A percentile compares a stretch with the other conserved stretches of the same genome.
These are phyloP conservation scores for Penicillium olsonii DNA, from an alignment of 2,329 filamentous ascomycete genomes.

Conservation along the genomic window DNA sequence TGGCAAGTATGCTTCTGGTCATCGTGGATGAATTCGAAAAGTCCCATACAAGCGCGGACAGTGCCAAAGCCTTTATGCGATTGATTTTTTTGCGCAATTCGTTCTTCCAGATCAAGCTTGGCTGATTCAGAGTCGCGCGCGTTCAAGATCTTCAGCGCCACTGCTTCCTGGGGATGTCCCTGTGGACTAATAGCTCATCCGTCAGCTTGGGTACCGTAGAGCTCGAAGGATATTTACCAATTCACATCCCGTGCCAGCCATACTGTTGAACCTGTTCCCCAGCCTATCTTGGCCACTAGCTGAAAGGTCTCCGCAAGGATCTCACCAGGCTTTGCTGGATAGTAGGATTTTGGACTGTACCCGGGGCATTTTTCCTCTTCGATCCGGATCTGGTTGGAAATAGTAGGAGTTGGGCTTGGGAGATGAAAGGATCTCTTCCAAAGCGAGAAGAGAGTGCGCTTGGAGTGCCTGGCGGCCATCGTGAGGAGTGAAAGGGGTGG, in stretches of 20 bases:
- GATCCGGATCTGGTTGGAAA: constrained; percentile 15
- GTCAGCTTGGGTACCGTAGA: background rate
- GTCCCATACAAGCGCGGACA: background rate
- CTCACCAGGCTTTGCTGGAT: constrained; percentile 34
- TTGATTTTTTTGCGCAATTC: background rate
- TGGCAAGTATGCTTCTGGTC: background rate
- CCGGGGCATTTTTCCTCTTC: constrained; percentile 33
- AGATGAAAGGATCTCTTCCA: background rate
- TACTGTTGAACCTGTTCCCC: constrained; percentile 33
- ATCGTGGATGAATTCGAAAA: background rate
- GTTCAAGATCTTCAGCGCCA: background rate
- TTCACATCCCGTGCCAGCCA: constrained; percentile 34
- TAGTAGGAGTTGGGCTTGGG: background rate
- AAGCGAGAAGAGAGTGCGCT: background rate
- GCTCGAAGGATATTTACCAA: background rate
- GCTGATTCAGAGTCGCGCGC: background rate
- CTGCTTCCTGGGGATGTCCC: background rate
- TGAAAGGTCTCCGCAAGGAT: constrained; percentile 32
- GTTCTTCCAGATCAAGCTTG: background rate
- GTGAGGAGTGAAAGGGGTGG: background rate
- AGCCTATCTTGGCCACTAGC: constrained; percentile 31
- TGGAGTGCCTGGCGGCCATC: no score
- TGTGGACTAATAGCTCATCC: background rate
- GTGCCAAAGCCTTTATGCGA: background rate
- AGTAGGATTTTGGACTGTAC: constrained; percentile 32